Evolutionary conservation across 176 grass and related monocot genomes (phyloP), one percentile per base, ranked within the genome.

Genomic region (Ananas comosus): DNA sequence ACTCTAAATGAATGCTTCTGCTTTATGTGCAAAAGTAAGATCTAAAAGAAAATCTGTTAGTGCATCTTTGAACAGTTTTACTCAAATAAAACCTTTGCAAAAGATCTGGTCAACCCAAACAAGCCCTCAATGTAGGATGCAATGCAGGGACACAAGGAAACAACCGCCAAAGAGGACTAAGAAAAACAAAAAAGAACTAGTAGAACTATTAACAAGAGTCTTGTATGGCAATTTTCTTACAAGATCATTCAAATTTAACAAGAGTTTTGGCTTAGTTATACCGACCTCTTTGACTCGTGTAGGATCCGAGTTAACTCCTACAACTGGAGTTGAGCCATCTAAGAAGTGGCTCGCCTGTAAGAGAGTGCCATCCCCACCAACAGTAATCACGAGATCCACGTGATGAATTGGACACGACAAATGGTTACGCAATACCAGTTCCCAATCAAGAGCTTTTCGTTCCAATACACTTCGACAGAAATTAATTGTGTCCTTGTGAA

Each of bases 251-350:
- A 28, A 63, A 73, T 42, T 6, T 63, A 50, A 63, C 25, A 24
- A 25, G 51, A 63, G 16, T 63, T 63, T 21, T 49, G 11, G 5
- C 13, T 42, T 12, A 17, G 23, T 25, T 53, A 75, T 24, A 33
- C 81, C 80, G 33, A 88, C 91, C 89, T 97, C 93, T 63, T 83
- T 58, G 9, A 57, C 11, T 83, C 78, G 76, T 56, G 93, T 97
- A 59, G 93, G 93, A 53, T 97, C 93, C 13, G 89, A 97, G 77
- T 97, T 97, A 64, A 97, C 88, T 66, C 93, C 93, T 72, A 97
- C 72, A 57, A 92, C 76, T 12, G 93, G 89, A 73, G 87, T 88
- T 48, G 88, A 89, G 64, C 51, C 73, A 69, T 87, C 77, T 73
- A 97, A 74, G 58, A 92, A 92, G 22, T 97, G 93, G 68, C 89